These are phyloP conservation scores for Macrolepiota dolichaula DNA, from an alignment of 768 basidiomycete genomes.

Conservation along the genomic window DNA sequence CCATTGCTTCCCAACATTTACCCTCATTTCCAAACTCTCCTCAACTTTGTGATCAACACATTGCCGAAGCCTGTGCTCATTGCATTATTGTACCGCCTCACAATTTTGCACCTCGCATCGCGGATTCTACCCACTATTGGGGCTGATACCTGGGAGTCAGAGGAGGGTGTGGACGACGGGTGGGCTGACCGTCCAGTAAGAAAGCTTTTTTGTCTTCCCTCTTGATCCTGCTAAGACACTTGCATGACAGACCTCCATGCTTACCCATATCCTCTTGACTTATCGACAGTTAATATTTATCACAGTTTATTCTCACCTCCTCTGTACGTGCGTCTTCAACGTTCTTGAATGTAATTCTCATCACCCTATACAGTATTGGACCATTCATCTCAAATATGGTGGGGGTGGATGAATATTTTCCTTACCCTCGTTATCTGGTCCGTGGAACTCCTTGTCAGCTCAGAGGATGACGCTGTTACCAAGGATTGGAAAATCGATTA, in stretches of 20 bases:
- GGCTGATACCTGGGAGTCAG: constrained; percentile 73
- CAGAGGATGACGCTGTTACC: constrained; percentile 61
- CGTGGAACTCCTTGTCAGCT: constrained; percentile 74
- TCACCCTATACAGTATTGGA: constrained; percentile 58
- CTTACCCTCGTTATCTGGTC: constrained; percentile 84
- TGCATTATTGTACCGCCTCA: constrained; percentile 75
- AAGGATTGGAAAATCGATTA: constrained; percentile 82
- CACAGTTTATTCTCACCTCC: constrained; percentile 82
- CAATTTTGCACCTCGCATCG: constrained; percentile 77
- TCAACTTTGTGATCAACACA: constrained; percentile 82
- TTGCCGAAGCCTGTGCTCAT: constrained; percentile 82
- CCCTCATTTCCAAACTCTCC: constrained; percentile 74
- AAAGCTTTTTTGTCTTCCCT: not conserved
- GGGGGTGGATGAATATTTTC: constrained; percentile 90
- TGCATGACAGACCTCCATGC: constrained; percentile 59
- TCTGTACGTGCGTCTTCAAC: constrained; percentile 53
- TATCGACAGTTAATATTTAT: constrained; percentile 85
- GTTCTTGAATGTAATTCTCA: not conserved
- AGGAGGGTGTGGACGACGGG: constrained; percentile 55
- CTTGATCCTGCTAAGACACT: not conserved
- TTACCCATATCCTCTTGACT: constrained; percentile 72
- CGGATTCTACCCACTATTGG: constrained; percentile 84
- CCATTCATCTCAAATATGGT: constrained; percentile 90
- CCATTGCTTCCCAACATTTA: constrained; percentile 77
- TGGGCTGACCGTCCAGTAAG: constrained; percentile 77